Evolutionary conservation across 192 early-diverging fungal species (phyloP).

Genomic region (Mortierella hygrophila): DNA sequence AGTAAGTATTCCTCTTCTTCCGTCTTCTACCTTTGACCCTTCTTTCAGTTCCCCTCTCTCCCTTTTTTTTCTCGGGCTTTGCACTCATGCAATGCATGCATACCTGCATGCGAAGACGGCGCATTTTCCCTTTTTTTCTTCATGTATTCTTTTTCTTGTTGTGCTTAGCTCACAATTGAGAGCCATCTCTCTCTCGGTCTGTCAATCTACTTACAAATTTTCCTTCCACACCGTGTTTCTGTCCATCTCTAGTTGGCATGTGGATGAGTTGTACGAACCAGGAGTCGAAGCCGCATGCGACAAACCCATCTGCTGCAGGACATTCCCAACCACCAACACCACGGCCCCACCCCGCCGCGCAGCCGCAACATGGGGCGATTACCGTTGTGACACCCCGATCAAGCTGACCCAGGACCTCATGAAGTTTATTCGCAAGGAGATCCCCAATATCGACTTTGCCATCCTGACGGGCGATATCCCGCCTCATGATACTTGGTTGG

Average conservation of each 20-base stretch:
- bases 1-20: conserved; percentile 41
- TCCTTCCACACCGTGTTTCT: neutral
- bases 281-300: conserved; percentile 60
- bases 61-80: neutral
- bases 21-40: neutral
- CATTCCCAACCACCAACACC: conserved; percentile 32
- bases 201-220: neutral
- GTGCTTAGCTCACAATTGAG: neutral
- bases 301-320: conserved; percentile 60
- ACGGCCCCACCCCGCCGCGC: neutral
- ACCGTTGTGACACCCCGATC: conserved; percentile 61
- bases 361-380: conserved; percentile 56
- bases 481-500: conserved; percentile 66
- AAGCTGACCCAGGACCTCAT: conserved; percentile 58
- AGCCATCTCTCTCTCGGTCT: neutral
- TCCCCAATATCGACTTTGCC: conserved; percentile 53
- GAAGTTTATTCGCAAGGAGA: conserved; percentile 41
- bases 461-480: conserved; percentile 67
- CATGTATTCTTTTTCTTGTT: neutral
- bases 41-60: neutral
- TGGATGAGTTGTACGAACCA: conserved; percentile 15
- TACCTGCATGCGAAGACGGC: neutral
- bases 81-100: neutral
- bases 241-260: conserved; percentile 7
- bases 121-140: neutral